Evolutionary conservation across 148 eudicot species (phyloP).

Genomic region (Fagopyrum homotropicum): DNA sequence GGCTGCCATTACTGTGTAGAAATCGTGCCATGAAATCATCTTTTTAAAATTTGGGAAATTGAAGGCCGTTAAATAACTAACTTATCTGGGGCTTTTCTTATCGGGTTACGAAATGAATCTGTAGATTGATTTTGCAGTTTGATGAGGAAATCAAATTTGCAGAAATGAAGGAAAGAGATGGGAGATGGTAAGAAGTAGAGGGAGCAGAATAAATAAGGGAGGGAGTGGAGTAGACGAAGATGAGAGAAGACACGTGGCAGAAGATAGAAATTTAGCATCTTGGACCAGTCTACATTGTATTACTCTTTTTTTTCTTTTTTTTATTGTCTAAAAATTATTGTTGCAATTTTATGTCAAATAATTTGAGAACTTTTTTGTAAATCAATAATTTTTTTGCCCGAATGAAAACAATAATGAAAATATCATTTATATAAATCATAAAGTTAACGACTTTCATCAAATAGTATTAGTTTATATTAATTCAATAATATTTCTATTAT

Average conservation of each 20-base stretch:
- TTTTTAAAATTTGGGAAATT: not conserved
- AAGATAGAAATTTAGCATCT: conserved; percentile 7
- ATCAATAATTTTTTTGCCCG: not conserved
- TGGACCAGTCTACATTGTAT: not conserved
- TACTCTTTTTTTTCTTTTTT: not conserved
- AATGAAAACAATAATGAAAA: not conserved
- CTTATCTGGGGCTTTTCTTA: not conserved
- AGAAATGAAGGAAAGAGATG: not conserved
- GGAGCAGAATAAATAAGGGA: conserved; percentile 2
- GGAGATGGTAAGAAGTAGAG: not conserved
- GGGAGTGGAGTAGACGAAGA: conserved; percentile 9
- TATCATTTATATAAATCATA: no score
- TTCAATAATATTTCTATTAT: not conserved
- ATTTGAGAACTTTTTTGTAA: not conserved
- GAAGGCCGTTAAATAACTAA: not conserved
- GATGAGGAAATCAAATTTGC: not conserved
- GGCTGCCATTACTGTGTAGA: conserved; percentile 71
- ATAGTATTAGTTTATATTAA: no score
- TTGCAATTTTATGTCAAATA: conserved; percentile 1
- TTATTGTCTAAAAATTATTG: not conserved
- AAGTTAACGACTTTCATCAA: no score
- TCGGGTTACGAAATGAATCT: not conserved
- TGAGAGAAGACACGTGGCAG: conserved; percentile 6
- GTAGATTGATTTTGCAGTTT: not conserved
- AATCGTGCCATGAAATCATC: conserved; percentile 66